Conservation (phyloP, 1,139 yeast genomes). For the Yueomyces sp. region DNA sequence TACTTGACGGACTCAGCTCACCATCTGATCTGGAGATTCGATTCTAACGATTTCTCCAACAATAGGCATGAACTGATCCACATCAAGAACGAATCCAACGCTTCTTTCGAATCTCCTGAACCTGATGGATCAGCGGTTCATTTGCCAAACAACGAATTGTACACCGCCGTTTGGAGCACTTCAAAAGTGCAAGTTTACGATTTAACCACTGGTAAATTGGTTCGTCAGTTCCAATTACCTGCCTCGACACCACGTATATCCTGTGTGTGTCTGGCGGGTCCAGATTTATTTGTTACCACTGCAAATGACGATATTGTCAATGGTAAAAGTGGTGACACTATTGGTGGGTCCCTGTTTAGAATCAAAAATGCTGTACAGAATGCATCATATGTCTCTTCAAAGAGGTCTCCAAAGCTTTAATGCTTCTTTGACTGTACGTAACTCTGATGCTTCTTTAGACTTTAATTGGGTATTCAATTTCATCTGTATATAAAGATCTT, state of each 20-base stretch:
- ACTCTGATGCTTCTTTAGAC: too few relatives aligned
- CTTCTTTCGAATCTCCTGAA: constrained; percentile 33
- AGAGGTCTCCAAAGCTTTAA: background rate
- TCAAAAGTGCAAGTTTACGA: constrained; percentile 42
- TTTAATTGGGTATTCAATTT: too few relatives aligned
- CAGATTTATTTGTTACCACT: constrained; percentile 56
- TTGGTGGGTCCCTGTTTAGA: constrained; percentile 11
- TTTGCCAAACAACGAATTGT: constrained; percentile 42
- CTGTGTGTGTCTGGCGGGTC: constrained; percentile 68
- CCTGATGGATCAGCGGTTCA: constrained; percentile 79
- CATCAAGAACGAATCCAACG: constrained; percentile 25
- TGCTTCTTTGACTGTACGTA: too few relatives aligned
- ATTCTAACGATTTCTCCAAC: constrained; percentile 34
- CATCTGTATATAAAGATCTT: too few relatives aligned
- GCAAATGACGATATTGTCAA: constrained; percentile 35
- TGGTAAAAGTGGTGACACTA: constrained; percentile 1
- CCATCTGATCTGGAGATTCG: constrained; percentile 44
- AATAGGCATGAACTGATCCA: constrained; percentile 34
- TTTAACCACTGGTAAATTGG: constrained; percentile 33
- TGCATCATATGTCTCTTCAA: background rate
- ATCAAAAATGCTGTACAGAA: background rate
- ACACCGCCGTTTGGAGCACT: constrained; percentile 58
- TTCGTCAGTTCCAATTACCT: constrained; percentile 46
- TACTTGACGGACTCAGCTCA: constrained; percentile 66
- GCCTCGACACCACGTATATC: constrained; percentile 47